These are phyloP conservation scores for Pseudogymnoascus verrucosus DNA, from an alignment of 2,329 filamentous ascomycete genomes.

Conservation along the genomic window DNA sequence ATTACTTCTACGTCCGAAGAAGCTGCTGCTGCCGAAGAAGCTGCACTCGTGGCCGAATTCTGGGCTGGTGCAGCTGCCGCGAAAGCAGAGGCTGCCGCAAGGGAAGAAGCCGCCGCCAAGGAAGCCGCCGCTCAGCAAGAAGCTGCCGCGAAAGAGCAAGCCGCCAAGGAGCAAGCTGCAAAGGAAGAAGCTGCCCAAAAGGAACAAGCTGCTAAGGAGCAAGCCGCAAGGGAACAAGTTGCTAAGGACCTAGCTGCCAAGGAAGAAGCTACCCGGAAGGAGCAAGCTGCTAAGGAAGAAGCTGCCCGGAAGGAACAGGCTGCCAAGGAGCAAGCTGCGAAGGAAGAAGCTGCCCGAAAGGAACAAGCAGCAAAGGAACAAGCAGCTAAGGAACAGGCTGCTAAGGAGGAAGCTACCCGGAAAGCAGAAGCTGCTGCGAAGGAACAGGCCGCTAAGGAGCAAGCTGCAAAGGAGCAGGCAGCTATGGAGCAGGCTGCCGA, in stretches of 20 bases:
- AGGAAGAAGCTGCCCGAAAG: not conserved
- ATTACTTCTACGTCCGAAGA: not conserved
- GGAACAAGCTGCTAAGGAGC: not conserved
- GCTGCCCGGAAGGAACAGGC: not conserved
- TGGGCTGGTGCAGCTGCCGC: not conserved
- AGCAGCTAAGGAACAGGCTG: not conserved
- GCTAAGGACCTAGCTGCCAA: not conserved
- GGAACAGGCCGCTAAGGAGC: not conserved
- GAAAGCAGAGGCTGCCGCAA: not conserved
- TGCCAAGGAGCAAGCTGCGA: not conserved
- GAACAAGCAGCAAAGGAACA: not conserved
- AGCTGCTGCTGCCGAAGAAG: not conserved
- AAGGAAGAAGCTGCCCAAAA: not conserved
- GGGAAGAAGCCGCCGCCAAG: not conserved
- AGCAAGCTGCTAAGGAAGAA: not conserved
- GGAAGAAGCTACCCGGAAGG: not conserved
- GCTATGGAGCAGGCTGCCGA: not conserved
- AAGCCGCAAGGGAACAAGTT: not conserved
- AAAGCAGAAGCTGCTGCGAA: not conserved
- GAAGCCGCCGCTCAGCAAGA: not conserved
- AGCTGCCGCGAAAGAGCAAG: not conserved
- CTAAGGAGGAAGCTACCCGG: not conserved
- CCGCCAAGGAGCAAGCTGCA: not conserved
- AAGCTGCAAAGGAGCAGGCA: not conserved
- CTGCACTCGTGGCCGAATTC: not conserved